A percentile compares a stretch with the other conserved stretches of the same genome.
Evolutionary conservation across 495 filamentous ascomycete genomes (phyloP).

Genomic region (Penicillium arizonense): DNA sequence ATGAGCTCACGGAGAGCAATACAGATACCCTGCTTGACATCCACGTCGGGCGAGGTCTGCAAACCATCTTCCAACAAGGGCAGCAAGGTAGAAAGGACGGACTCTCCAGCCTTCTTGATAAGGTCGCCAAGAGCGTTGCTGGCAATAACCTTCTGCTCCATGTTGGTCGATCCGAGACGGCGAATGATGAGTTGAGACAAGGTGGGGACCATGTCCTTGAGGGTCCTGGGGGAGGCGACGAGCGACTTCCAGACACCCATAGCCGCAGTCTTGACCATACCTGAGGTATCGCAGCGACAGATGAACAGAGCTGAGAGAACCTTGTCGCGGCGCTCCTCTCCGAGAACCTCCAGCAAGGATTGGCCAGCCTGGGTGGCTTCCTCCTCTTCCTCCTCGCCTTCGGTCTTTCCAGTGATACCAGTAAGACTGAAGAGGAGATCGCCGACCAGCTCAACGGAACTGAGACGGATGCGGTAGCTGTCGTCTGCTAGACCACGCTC

Average conservation of each 20-base stretch:
- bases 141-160: constrained; percentile 98
- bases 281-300: constrained; percentile 95
- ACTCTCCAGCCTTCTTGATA: constrained; percentile 93
- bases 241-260: constrained; percentile 95
- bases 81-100: constrained; percentile 81
- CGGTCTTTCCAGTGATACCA: constrained; percentile 82
- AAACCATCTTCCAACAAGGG: constrained; percentile 93
- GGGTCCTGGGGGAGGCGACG: constrained; percentile 85
- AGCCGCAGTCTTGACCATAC: constrained; percentile 84
- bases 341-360: constrained; percentile 88
- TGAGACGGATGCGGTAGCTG: constrained; percentile 93
- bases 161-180: constrained; percentile 89
- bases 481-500: constrained; percentile 94
- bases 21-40: constrained; percentile 96
- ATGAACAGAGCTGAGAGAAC: constrained; percentile 94
- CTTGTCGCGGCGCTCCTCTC: constrained; percentile 92
- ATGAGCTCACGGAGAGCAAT: constrained; percentile 94
- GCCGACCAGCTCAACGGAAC: constrained; percentile 95
- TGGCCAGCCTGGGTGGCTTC: constrained; percentile 80
- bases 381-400: constrained; percentile 78
- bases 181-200: constrained; percentile 93
- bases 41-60: constrained; percentile 82
- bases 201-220: constrained; percentile 93
- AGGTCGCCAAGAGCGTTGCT: constrained; percentile 95
- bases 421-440: constrained; percentile 97